Evolutionary conservation across 345 rosid genomes (phyloP).

Genomic region (Clarkia xantiana): DNA sequence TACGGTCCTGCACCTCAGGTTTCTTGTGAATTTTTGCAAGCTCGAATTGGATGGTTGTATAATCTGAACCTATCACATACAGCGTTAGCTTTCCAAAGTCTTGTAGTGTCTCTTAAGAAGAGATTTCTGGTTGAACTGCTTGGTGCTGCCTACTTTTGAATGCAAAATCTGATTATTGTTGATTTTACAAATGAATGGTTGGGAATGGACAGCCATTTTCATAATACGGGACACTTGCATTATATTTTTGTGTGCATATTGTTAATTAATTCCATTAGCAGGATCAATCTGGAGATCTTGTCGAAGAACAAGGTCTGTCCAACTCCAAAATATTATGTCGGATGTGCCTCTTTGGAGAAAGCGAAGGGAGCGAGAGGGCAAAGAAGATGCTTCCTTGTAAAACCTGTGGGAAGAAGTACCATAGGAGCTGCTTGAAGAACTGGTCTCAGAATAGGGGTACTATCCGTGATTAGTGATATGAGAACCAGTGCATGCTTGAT

Average conservation of each 20-base stretch:
- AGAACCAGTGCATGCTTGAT: constrained; percentile 3
- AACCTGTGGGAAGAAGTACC: constrained; percentile 89
- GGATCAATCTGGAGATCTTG: constrained; percentile 35
- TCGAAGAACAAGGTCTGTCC: constrained; percentile 33
- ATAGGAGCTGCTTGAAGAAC: constrained; percentile 68
- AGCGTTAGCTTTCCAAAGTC: no score
- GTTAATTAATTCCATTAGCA: constrained; percentile 3
- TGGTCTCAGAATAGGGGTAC: constrained; percentile 96
- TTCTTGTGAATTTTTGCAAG: no score
- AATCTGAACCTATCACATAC: no score
- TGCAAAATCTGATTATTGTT: no score
- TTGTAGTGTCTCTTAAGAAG: no score
- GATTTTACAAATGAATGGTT: no score
- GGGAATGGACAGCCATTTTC: no score
- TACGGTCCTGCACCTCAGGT: no score
- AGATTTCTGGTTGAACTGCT: no score
- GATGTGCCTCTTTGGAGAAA: constrained; percentile 76
- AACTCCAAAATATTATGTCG: constrained; percentile 52
- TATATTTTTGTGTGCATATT: not conserved
- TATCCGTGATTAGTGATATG: not conserved
- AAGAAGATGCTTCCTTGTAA: constrained; percentile 86
- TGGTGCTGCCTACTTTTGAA: no score
- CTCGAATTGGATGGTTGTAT: no score
- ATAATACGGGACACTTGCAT: no score
- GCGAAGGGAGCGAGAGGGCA: constrained; percentile 70